A percentile compares a stretch with the other conserved stretches of the same genome.
These are phyloP conservation scores for Ascoidea rubescens DNA, from an alignment of 805 yeast species.

Conservation along the genomic window DNA sequence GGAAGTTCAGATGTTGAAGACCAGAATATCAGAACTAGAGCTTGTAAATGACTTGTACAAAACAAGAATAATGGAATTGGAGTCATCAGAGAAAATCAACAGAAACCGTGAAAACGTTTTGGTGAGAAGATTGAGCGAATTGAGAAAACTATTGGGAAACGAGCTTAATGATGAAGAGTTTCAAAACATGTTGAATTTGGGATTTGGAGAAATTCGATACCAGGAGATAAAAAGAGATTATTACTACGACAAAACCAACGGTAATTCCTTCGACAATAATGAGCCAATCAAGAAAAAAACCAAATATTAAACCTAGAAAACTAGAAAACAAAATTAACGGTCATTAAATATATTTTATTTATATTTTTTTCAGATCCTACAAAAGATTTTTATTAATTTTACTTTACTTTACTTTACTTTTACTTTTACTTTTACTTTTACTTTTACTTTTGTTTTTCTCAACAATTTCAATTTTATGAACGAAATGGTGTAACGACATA, in stretches of 20 bases:
- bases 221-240: background rate
- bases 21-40: conserved; percentile 79
- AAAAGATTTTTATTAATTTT: background rate
- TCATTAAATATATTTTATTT: no score
- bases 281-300: background rate
- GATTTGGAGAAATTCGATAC: background rate
- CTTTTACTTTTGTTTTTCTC: no score
- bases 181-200: background rate
- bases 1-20: conserved; percentile 35
- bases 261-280: background rate
- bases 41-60: conserved; percentile 80
- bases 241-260: background rate
- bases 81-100: conserved; percentile 14
- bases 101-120: background rate
- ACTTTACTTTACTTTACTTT: background rate
- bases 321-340: background rate
- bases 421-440: background rate
- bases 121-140: background rate
- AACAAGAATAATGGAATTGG: conserved; percentile 72
- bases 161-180: background rate
- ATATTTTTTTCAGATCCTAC: background rate
- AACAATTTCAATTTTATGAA: no score
- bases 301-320: background rate
- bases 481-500: no score
- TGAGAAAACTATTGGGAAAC: background rate